phyloP scores from a whole-genome alignment of 768 basidiomycete genomes.

The Lentinula raphanica region DNA sequence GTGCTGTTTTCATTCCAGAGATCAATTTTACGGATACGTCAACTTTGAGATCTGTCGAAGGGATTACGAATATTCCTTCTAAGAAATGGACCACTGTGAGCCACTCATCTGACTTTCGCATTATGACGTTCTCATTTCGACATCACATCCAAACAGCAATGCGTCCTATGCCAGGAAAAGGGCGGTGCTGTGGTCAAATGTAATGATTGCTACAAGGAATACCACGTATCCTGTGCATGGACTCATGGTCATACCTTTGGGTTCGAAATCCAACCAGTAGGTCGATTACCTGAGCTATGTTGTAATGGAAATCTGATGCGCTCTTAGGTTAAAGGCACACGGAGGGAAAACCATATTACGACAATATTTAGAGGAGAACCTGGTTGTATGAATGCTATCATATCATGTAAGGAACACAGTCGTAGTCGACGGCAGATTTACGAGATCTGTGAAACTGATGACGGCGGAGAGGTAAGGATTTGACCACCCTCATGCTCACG shows the following conservation, averaged over 20 bases:
- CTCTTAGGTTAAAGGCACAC: conserved; percentile 67
- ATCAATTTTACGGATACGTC: conserved; percentile 74
- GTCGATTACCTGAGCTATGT: conserved; percentile 15
- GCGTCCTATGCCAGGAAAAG: conserved; percentile 63
- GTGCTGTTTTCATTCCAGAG: conserved; percentile 84
- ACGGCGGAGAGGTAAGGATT: conserved; percentile 65
- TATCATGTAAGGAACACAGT: conserved; percentile 78
- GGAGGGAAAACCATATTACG: conserved; percentile 58
- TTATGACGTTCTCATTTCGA: no score
- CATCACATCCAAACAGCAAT: conserved; percentile 51
- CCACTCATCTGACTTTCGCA: conserved; percentile 11
- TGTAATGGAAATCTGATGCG: no score
- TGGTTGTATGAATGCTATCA: conserved; percentile 72
- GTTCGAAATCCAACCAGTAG: conserved; percentile 84
- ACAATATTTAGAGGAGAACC: conserved; percentile 74
- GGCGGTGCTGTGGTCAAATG: conserved; percentile 84
- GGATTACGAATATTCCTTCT: conserved; percentile 66
- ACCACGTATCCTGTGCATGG: conserved; percentile 92
- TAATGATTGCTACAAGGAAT: conserved; percentile 72
- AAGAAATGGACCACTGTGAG: conserved; percentile 73
- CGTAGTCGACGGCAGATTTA: conserved; percentile 61
- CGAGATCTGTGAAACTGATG: conserved; percentile 82
- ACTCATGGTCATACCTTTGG: conserved; percentile 77
- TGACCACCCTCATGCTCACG: neutral
- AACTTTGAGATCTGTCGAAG: conserved; percentile 77